phyloP scores from a whole-genome alignment of 1,139 yeast genomes.

The Suhomyces chickasaworum region DNA sequence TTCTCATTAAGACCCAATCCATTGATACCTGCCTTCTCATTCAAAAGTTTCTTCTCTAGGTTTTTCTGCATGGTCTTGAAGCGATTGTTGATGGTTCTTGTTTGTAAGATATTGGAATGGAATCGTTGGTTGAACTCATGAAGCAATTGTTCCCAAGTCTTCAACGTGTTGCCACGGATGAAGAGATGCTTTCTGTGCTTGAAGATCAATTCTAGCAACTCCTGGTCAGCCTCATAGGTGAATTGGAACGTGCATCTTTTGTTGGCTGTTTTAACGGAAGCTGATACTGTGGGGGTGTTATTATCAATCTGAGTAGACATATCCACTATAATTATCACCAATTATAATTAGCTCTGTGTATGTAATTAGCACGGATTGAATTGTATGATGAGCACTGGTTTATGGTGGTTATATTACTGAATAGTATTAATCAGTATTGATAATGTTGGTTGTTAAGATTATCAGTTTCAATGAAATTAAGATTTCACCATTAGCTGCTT shows the following conservation, averaged over 20 bases:
- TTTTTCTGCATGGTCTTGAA: conserved; percentile 29
- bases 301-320: neutral
- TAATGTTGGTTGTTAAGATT: too few species aligned
- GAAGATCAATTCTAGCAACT: conserved; percentile 25
- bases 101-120: conserved; percentile 27
- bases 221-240: conserved; percentile 32
- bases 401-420: too few species aligned
- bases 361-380: too few species aligned
- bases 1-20: conserved; percentile 29
- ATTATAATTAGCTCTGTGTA: too few species aligned
- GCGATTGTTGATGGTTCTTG: conserved; percentile 34
- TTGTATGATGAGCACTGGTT: too few species aligned
- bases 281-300: neutral
- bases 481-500: too few species aligned
- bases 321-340: neutral
- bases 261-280: conserved; percentile 15
- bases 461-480: neutral
- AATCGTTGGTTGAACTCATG: conserved; percentile 26
- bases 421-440: too few species aligned
- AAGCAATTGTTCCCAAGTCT: conserved; percentile 32
- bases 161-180: conserved; percentile 33
- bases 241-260: conserved; percentile 26
- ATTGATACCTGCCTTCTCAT: conserved; percentile 17
- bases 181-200: conserved; percentile 27
- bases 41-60: conserved; percentile 25